A percentile compares a stretch with the other conserved stretches of the same genome.
These are phyloP conservation scores for Prinsepia uniflora DNA, from an alignment of 306 rosid genomes.

Conservation along the genomic window DNA sequence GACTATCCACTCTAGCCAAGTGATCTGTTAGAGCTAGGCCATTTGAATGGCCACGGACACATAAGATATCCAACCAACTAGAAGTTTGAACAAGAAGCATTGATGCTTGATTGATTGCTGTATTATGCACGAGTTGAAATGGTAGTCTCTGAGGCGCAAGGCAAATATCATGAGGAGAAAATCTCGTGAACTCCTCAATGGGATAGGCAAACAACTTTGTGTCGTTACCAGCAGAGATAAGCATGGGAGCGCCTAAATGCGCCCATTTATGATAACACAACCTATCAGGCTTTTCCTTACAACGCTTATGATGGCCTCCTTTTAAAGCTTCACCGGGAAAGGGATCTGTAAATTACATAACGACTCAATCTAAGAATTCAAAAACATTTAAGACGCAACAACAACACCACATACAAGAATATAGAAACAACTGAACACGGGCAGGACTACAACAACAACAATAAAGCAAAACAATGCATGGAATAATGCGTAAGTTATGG, in stretches of 20 bases:
- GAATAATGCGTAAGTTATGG: too few species aligned
- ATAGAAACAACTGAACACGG: too few species aligned
- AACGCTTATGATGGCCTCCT: conserved; percentile 30
- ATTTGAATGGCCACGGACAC: conserved; percentile 42
- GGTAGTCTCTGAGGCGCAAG: conserved; percentile 88
- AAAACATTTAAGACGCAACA: too few species aligned
- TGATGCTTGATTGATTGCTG: conserved; percentile 47
- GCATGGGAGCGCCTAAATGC: conserved; percentile 86
- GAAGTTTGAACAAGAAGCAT: conserved; percentile 68
- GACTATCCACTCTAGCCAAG: conserved; percentile 57
- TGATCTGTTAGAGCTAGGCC: conserved; percentile 42
- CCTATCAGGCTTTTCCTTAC: conserved; percentile 45
- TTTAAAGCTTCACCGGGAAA: conserved; percentile 53
- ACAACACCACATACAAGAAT: too few species aligned
- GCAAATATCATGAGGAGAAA: conserved; percentile 84
- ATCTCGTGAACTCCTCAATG: conserved; percentile 63
- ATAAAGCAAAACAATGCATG: too few species aligned
- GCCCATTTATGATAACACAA: conserved; percentile 84
- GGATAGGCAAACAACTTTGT: conserved; percentile 87
- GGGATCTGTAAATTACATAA: conserved; percentile 37
- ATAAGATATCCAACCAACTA: conserved; percentile 52
- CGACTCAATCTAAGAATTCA: too few species aligned
- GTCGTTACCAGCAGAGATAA: conserved; percentile 92
- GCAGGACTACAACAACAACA: too few species aligned
- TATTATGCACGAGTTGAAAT: conserved; percentile 61